phyloP scores from a whole-genome alignment of 495 filamentous ascomycete species.

The Bryoglossum gracile region DNA sequence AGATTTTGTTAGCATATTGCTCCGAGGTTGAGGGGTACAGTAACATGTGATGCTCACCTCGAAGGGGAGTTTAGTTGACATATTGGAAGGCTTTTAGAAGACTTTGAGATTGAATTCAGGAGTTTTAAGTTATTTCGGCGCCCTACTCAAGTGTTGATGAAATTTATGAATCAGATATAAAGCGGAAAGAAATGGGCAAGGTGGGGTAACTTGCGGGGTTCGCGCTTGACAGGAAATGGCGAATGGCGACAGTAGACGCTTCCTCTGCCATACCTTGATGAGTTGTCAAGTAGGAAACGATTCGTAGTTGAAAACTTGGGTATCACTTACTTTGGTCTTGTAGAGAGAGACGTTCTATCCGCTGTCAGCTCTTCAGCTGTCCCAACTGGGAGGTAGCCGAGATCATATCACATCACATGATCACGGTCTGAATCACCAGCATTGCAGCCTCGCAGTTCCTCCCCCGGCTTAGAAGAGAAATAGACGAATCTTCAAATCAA shows the following conservation, averaged over 20 bases:
- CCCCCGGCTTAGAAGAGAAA: no score
- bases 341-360: no score
- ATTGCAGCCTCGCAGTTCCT: no score
- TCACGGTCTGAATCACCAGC: no score
- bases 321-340: no score
- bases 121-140: background rate
- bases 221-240: no score
- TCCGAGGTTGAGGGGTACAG: background rate
- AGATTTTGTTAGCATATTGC: slow-evolving; percentile 12
- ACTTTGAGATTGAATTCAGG: background rate
- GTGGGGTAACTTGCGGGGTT: background rate
- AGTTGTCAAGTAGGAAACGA: background rate
- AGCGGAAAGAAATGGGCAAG: background rate
- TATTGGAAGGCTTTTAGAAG: background rate
- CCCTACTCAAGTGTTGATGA: no score
- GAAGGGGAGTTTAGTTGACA: slow-evolving; percentile 16
- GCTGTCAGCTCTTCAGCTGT: no score
- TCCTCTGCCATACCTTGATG: background rate
- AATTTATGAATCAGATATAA: background rate
- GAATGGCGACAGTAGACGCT: background rate
- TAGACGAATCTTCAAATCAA: no score
- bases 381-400: no score
- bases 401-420: no score
- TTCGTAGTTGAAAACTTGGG: background rate
- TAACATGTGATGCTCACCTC: slow-evolving; percentile 3